Percentiles rank a stretch among this genome's conserved stretches.
These are phyloP conservation scores for Amanita molliuscula DNA, from an alignment of 768 basidiomycete species.

Conservation along the genomic window DNA sequence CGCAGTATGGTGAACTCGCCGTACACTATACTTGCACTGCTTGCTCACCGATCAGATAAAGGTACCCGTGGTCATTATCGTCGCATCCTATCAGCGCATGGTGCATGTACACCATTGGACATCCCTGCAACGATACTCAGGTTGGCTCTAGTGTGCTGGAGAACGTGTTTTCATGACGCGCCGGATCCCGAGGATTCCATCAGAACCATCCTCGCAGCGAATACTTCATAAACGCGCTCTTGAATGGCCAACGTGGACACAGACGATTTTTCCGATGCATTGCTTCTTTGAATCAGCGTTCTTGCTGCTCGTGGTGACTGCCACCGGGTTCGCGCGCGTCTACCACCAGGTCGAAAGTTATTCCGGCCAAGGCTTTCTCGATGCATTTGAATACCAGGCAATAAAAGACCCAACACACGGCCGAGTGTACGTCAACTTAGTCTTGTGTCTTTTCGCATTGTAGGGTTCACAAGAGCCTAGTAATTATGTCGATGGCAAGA, in stretches of 20 bases:
- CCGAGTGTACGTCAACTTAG: constrained; percentile 36
- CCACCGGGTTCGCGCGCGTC: constrained; percentile 26
- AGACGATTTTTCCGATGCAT: background rate
- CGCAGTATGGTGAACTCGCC: background rate
- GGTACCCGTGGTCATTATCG: too few relatives aligned
- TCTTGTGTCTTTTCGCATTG: background rate
- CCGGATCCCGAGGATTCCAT: background rate
- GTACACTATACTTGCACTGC: too few relatives aligned
- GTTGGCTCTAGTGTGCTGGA: background rate
- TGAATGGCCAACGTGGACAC: background rate
- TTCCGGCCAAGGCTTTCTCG: constrained; percentile 36
- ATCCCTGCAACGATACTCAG: background rate
- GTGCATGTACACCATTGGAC: background rate
- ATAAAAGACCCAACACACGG: constrained; percentile 57
- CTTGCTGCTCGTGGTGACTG: constrained; percentile 8
- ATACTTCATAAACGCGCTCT: background rate
- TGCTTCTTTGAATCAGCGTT: background rate
- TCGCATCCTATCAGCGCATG: background rate
- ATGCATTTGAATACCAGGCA: constrained; percentile 36
- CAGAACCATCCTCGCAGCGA: background rate
- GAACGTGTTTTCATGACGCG: background rate
- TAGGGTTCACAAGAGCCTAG: constrained; percentile 13
- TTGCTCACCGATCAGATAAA: too few relatives aligned
- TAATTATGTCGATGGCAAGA: constrained; percentile 34
- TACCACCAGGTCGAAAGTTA: constrained; percentile 38